Base-by-base conservation (phyloP, 345 rosid species). In the Euphorbia pulcherrima region DNA sequence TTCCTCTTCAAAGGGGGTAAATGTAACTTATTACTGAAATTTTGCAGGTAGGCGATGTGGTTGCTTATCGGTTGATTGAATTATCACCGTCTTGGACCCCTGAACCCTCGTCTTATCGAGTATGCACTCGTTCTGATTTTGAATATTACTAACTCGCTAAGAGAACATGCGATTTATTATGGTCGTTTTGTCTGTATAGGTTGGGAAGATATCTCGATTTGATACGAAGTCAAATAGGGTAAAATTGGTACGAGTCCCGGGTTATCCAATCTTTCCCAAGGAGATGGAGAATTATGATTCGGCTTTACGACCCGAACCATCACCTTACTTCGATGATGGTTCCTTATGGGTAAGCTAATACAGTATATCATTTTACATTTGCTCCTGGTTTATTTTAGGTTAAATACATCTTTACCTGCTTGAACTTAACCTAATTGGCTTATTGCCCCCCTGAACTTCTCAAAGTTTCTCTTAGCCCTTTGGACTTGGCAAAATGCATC, bases 81-180 rank as follows among this genome's bases (percentile, higher is more conserved):
- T 82, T 95, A 47, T 81, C 97, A 61, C 83, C 88, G 20, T 86
- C 88, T 67, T 92, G 97, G 99, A 89, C 93, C 40, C 99, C 97
- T 8, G 97, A 92, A 79, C 74, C 84, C 64, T 82, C 97, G 37
- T 75, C 90, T 52, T 92, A 81, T 67, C 81, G 88, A 51, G 99
- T 95, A 88, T 60, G 56, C 11, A 35, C 41, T 73, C 67, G 50
- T 29, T 64, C 11, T 72, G 21, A 46, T 3, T 60, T 68, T 48
- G 27, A 59, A 67, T 69, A 20, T 21, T 44, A 14, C 33, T 53
- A n/a, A 28, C 70, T 50, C 68, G 20, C 55, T 60, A 59, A 58
- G 29, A 68, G 29, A 68, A 5, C 37, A 37, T 60, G 20, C 5
- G 18, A 50, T 50, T 71, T 60, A 66, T 52, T 23, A 27, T 64